Percentiles rank a stretch among this genome's conserved stretches.
Evolutionary conservation across 2,329 filamentous ascomycete species (phyloP).

Genomic region (Trichophyton rubrum): DNA sequence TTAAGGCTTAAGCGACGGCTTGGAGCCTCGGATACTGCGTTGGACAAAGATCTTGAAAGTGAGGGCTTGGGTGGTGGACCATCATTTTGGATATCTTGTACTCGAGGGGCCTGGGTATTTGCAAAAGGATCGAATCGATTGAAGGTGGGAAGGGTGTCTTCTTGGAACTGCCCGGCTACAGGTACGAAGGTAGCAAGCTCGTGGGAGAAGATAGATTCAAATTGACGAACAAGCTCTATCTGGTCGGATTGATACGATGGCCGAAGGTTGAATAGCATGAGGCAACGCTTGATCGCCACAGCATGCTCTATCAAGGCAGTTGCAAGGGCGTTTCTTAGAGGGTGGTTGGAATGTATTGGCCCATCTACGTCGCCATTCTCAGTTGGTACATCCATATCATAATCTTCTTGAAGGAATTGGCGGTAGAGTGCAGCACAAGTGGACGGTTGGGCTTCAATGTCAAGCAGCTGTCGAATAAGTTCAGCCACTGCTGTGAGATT

Average conservation of each 20-base stretch:
- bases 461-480: slow-evolving; percentile 64
- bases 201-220: slow-evolving; percentile 40
- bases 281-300: slow-evolving; percentile 69
- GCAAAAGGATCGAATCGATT: slow-evolving; percentile 19
- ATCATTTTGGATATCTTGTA: slow-evolving; percentile 16
- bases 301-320: slow-evolving; percentile 83
- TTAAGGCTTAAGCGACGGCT: slow-evolving; percentile 31
- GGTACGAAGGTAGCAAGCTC: slow-evolving; percentile 51
- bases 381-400: slow-evolving; percentile 8
- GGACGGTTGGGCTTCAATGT: slow-evolving; percentile 59
- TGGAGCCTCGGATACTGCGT: not conserved
- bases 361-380: slow-evolving; percentile 39
- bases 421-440: slow-evolving; percentile 69
- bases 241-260: slow-evolving; percentile 41
- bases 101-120: slow-evolving; percentile 17
- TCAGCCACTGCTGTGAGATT: slow-evolving; percentile 58
- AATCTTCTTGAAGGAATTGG: slow-evolving; percentile 50
- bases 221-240: slow-evolving; percentile 27
- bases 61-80: slow-evolving; percentile 23
- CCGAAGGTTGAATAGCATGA: slow-evolving; percentile 52
- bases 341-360: slow-evolving; percentile 32
- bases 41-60: not conserved
- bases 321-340: slow-evolving; percentile 65
- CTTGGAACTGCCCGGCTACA: slow-evolving; percentile 36
- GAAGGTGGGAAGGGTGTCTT: slow-evolving; percentile 34